A percentile compares a stretch with the other conserved stretches of the same genome.
These are phyloP conservation scores for Tulasnella sp. DNA, from an alignment of 768 basidiomycete genomes.

Conservation along the genomic window DNA sequence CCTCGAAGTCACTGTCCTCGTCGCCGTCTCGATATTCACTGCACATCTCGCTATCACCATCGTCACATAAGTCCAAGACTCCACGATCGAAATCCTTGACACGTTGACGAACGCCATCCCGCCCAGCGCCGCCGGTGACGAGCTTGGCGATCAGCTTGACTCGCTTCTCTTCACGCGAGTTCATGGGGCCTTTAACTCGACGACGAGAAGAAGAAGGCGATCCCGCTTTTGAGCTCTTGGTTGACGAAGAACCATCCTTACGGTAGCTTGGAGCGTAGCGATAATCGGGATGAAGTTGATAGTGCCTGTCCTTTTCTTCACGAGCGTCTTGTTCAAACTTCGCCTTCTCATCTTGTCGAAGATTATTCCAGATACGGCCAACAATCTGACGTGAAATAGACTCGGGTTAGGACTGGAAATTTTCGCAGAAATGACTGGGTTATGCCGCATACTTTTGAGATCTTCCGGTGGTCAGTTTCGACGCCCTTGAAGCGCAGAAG, in stretches of 20 bases:
- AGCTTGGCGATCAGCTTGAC: neutral
- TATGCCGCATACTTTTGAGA: slow-evolving; percentile 24
- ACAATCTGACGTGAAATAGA: slow-evolving; percentile 29
- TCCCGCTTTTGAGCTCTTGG: neutral
- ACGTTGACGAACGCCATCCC: neutral
- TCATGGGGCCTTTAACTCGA: neutral
- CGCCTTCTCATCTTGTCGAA: slow-evolving; percentile 31
- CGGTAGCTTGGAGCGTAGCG: slow-evolving; percentile 21
- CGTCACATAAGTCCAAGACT: neutral
- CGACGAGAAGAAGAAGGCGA: neutral
- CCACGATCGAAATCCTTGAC: slow-evolving; percentile 6
- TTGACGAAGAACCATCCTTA: neutral
- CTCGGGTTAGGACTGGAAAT: no score
- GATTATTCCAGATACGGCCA: slow-evolving; percentile 40
- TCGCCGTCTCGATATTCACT: neutral
- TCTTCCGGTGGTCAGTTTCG: slow-evolving; percentile 39
- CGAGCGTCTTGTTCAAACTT: slow-evolving; percentile 32
- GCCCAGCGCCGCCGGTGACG: neutral
- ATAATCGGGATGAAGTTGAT: slow-evolving; percentile 25
- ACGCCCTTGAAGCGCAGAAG: neutral
- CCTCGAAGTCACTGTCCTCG: slow-evolving; percentile 21
- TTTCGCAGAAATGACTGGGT: neutral
- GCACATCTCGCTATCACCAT: neutral
- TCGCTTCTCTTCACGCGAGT: neutral
- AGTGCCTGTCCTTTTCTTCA: slow-evolving; percentile 25